Base-by-base conservation (phyloP, 23 red algal genomes). In the Chondrus crispus region DNA sequence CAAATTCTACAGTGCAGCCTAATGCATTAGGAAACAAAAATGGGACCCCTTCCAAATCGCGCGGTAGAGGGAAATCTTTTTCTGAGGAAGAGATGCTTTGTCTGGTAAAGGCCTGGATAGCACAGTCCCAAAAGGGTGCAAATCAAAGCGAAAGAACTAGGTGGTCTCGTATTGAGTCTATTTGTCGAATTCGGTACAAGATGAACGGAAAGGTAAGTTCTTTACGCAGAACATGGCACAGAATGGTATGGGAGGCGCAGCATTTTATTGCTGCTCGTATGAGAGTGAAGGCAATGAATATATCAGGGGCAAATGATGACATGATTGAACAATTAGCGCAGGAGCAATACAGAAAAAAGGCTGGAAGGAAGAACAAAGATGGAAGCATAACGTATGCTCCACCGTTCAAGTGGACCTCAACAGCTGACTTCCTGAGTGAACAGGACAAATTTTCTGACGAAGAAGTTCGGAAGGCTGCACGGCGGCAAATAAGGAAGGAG, bases 31-130 rank as follows among this genome's bases (percentile, higher is more conserved):
- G n/a, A n/a, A n/a, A n/a, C n/a, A n/a, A n/a, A n/a, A n/a, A n/a
- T n/a, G n/a, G n/a, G n/a, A n/a, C n/a, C n/a, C n/a, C n/a, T n/a
- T n/a, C n/a, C n/a, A n/a, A n/a, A n/a, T n/a, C n/a, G n/a, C n/a
- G 47, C 4, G 71, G 71, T n/a, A 24, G 71, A 35, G 71, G 71
- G 29, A 48, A 46, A 22, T n/a, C 1, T 0, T 77, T 77, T 38
- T 35, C 71, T 42, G 38, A 42, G 13, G 71, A 77, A 26, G 71
- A 77, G 71, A 37, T 37, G 38, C 44, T 77, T 46, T n/a, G 44
- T 24, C 38, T 77, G 71, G 71, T 37, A 13, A 77, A 77, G 43
- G 71, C 71, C 24, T 77, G 71, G 71, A 77, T 77, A 39, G 71
- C 26, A 48, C 44, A 77, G 37, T 46, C 71, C 1, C 26, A 1